phyloP scores from a whole-genome alignment of 202 grass and related monocot genomes.

The Panicum hallii region DNA sequence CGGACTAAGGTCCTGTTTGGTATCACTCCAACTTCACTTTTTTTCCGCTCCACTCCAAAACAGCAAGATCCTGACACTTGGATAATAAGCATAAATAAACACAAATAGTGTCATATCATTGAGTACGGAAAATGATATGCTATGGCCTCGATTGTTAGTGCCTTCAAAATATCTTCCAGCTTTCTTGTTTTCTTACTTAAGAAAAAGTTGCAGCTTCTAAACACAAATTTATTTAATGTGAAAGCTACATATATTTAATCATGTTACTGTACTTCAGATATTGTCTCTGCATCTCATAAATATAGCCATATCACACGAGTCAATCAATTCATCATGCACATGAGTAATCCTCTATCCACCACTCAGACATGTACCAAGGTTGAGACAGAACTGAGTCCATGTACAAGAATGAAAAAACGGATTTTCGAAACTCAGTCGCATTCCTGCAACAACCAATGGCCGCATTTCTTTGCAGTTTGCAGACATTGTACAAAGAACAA shows the following conservation, averaged over 20 bases:
- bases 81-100: neutral
- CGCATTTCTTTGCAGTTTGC: neutral
- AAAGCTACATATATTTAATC: neutral
- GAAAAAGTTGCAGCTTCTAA: neutral
- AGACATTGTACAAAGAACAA: neutral
- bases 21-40: no score
- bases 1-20: neutral
- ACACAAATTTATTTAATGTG: neutral
- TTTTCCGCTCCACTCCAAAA: no score
- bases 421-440: neutral
- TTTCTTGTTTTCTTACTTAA: neutral
- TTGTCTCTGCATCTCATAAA: neutral
- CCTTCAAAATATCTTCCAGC: neutral
- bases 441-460: neutral
- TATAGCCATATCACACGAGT: neutral
- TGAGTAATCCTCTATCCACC: neutral
- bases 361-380: neutral
- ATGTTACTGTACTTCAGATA: neutral
- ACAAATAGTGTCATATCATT: neutral
- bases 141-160: neutral
- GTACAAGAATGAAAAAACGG: neutral
- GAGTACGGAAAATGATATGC: neutral
- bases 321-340: slow-evolving; percentile 18
- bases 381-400: neutral
- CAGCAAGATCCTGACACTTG: neutral